A percentile compares a stretch with the other conserved stretches of the same genome.
Conservation (phyloP, 179 eudicot genomes). For the Patellifolia procumbens region DNA sequence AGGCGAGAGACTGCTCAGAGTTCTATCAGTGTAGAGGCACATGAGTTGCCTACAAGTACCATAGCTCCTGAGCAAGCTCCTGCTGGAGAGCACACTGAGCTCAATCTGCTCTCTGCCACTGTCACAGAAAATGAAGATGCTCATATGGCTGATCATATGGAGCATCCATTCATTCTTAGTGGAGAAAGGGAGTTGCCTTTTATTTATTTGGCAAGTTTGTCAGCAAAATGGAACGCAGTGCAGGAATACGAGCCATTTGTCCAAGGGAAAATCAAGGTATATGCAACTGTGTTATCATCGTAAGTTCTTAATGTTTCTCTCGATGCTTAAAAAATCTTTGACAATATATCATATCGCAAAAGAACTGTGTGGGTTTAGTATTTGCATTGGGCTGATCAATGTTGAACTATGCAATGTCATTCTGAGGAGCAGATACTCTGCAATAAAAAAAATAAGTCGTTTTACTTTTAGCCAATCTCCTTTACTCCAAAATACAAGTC, state of each 20-base stretch:
- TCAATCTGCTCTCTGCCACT: conserved; percentile 32
- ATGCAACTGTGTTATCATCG: conserved; percentile 1
- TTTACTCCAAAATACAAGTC: neutral
- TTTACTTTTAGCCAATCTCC: neutral
- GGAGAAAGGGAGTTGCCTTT: conserved; percentile 65
- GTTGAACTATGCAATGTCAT: neutral
- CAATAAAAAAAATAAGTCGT: neutral
- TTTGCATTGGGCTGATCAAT: neutral
- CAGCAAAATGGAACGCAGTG: conserved; percentile 52
- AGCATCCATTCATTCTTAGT: conserved; percentile 40
- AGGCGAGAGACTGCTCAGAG: conserved; percentile 18
- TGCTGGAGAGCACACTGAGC: conserved; percentile 32
- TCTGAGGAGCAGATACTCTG: neutral
- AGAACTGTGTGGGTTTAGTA: neutral
- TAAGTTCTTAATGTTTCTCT: neutral
- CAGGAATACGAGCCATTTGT: conserved; percentile 41
- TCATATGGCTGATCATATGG: conserved; percentile 49
- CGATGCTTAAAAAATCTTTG: neutral
- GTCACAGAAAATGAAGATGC: conserved; percentile 46
- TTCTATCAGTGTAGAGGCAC: conserved; percentile 15
- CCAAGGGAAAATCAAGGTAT: conserved; percentile 86
- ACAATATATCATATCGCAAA: neutral
- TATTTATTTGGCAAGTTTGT: conserved; percentile 77
- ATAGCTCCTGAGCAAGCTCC: conserved; percentile 20
- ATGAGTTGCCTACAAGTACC: conserved; percentile 13